Conservation (phyloP, 2,329 filamentous ascomycete genomes). For the Diaporthe vaccinii region DNA sequence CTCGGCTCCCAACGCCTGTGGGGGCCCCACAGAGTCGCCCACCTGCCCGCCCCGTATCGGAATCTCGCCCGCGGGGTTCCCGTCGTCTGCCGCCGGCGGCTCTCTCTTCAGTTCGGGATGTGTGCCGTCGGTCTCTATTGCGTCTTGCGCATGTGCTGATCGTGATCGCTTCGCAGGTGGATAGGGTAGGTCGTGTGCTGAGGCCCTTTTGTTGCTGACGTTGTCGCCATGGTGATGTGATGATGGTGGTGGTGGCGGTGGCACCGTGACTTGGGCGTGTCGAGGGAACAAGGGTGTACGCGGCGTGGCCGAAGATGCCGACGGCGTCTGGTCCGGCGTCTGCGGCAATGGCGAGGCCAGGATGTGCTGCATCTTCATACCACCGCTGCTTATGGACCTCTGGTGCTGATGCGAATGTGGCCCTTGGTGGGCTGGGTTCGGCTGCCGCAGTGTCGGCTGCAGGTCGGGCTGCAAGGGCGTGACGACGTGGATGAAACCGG, state of each 20-base stretch:
- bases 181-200: conserved; percentile 32
- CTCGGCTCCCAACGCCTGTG: background rate
- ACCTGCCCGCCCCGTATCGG: conserved; percentile 31
- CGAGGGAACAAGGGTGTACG: conserved; percentile 36
- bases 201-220: conserved; percentile 29
- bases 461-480: conserved; percentile 40
- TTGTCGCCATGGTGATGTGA: conserved; percentile 13
- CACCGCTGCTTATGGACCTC: conserved; percentile 28
- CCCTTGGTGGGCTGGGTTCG: background rate
- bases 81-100: conserved; percentile 7
- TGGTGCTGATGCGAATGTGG: conserved; percentile 23
- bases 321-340: conserved; percentile 36
- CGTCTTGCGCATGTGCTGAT: conserved; percentile 17
- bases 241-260: conserved; percentile 6
- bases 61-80: conserved; percentile 18
- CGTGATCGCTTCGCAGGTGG: conserved; percentile 34
- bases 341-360: conserved; percentile 36
- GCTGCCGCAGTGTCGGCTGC: conserved; percentile 1
- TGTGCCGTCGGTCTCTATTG: background rate
- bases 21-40: conserved; percentile 7
- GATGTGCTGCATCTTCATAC: conserved; percentile 35
- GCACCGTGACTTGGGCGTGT: background rate
- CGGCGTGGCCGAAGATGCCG: conserved; percentile 33
- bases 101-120: conserved; percentile 23
- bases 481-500: conserved; percentile 37